These are phyloP conservation scores for Crithidia bombi DNA, from an alignment of 208 protist species.

Conservation along the genomic window DNA sequence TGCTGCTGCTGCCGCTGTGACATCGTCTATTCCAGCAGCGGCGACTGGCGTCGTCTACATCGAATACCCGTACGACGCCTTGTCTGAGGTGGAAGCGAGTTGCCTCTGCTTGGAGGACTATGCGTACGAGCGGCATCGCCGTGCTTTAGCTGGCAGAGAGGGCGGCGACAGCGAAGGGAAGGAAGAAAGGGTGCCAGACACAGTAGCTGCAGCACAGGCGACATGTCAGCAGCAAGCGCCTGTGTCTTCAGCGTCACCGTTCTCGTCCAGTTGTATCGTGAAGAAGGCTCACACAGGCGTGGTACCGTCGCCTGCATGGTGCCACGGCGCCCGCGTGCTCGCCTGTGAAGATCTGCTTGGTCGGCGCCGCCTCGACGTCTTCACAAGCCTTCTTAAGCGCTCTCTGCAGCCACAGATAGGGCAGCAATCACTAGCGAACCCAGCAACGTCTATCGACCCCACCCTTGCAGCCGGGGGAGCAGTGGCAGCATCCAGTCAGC, in stretches of 20 bases:
- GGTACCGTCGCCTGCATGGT: constrained; percentile 9
- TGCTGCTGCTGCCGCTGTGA: no score
- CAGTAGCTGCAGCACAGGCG: neutral
- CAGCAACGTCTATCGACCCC: neutral
- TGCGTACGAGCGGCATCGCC: constrained; percentile 19
- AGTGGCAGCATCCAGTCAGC: neutral
- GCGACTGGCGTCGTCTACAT: neutral
- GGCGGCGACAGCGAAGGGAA: neutral
- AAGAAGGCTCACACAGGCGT: constrained; percentile 3
- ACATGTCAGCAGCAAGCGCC: neutral
- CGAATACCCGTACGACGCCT: constrained; percentile 6
- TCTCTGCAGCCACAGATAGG: neutral
- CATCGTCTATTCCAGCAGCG: neutral
- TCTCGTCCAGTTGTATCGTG: neutral
- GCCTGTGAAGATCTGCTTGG: constrained; percentile 11
- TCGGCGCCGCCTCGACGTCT: constrained; percentile 12
- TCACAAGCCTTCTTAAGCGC: constrained; percentile 1
- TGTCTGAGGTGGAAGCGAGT: constrained; percentile 9
- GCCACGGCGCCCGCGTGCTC: constrained; percentile 7
- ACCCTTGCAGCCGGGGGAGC: no score
- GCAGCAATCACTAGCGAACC: neutral
- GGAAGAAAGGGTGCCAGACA: neutral
- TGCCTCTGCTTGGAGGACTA: constrained; percentile 19
- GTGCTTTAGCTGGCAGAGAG: neutral
- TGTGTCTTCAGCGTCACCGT: neutral